Conservation (phyloP, 352 stramenopile genomes). For the Phytophthora constricta region DNA sequence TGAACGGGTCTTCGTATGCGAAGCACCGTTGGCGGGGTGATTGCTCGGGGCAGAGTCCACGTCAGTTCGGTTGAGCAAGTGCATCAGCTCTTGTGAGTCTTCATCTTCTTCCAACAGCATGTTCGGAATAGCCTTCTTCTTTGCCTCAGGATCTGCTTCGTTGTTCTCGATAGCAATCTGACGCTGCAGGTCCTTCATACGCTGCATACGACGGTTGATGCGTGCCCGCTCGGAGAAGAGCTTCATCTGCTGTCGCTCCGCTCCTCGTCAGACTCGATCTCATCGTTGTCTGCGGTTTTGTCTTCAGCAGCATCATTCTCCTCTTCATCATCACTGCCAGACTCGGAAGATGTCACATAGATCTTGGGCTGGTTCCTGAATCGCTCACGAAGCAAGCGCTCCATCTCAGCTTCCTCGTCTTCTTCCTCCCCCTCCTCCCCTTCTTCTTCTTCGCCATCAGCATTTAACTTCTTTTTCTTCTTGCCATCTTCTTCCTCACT, state of each 20-base stretch:
- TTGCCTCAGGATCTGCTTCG: conserved; percentile 32
- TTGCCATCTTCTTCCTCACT: conserved; percentile 58
- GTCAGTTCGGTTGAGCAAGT: conserved; percentile 68
- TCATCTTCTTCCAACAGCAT: conserved; percentile 80
- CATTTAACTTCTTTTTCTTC: conserved; percentile 38
- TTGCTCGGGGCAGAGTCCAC: conserved; percentile 30
- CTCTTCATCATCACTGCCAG: conserved; percentile 65
- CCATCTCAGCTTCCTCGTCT: conserved; percentile 86
- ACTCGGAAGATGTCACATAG: conserved; percentile 89
- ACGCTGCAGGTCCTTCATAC: conserved; percentile 83
- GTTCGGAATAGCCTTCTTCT: conserved; percentile 49
- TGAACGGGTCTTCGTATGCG: conserved; percentile 15
- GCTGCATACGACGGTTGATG: conserved; percentile 87
- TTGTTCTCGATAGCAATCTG: conserved; percentile 60
- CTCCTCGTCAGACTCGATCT: conserved; percentile 79
- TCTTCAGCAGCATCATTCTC: conserved; percentile 30
- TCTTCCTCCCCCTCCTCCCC: conserved; percentile 54
- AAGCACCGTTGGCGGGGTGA: neutral
- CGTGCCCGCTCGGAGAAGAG: conserved; percentile 81
- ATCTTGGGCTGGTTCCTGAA: conserved; percentile 84
- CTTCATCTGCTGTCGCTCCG: conserved; percentile 88
- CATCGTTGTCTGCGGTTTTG: conserved; percentile 45
- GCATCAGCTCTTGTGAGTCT: conserved; percentile 76
- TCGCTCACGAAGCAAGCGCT: conserved; percentile 75
- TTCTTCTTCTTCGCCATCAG: conserved; percentile 45